Percentiles rank a stretch among this genome's conserved stretches.
Evolutionary conservation across 305 asterid species (phyloP).

Genomic region (Fraxinus ornus): DNA sequence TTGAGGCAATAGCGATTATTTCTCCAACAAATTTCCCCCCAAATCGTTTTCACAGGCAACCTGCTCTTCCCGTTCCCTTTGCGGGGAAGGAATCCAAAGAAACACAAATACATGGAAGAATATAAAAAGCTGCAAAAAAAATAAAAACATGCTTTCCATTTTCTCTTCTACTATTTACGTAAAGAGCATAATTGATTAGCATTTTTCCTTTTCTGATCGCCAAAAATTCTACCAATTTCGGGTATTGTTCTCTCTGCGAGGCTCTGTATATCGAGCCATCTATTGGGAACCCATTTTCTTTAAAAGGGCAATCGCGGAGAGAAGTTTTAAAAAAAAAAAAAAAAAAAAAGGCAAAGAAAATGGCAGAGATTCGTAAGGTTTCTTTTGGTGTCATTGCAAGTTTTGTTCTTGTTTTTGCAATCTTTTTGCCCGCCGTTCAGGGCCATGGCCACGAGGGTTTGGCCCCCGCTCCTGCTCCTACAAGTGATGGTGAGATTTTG

Average conservation of each 20-base stretch:
- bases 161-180: conserved; percentile 17
- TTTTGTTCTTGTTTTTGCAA: conserved; percentile 43
- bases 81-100: conserved; percentile 25
- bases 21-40: background rate
- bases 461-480: conserved; percentile 59
- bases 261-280: conserved; percentile 8
- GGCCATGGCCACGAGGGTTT: conserved; percentile 40
- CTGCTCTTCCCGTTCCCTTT: background rate
- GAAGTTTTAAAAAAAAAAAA: conserved; percentile 14
- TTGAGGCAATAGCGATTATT: too few relatives aligned
- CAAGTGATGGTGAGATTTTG: conserved; percentile 47
- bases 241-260: conserved; percentile 24
- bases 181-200: conserved; percentile 4
- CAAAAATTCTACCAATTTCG: background rate
- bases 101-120: conserved; percentile 20
- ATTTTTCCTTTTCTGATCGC: conserved; percentile 25
- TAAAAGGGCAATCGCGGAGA: conserved; percentile 28
- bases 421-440: conserved; percentile 43
- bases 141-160: conserved; percentile 38
- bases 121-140: conserved; percentile 17
- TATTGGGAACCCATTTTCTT: background rate
- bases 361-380: conserved; percentile 34
- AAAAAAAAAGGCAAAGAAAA: background rate
- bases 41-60: background rate
- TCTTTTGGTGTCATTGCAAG: conserved; percentile 36